Evolutionary conservation across 2,329 filamentous ascomycete species (phyloP), one percentile per base, ranked within the genome.

Genomic region (Xylaria sp.): DNA sequence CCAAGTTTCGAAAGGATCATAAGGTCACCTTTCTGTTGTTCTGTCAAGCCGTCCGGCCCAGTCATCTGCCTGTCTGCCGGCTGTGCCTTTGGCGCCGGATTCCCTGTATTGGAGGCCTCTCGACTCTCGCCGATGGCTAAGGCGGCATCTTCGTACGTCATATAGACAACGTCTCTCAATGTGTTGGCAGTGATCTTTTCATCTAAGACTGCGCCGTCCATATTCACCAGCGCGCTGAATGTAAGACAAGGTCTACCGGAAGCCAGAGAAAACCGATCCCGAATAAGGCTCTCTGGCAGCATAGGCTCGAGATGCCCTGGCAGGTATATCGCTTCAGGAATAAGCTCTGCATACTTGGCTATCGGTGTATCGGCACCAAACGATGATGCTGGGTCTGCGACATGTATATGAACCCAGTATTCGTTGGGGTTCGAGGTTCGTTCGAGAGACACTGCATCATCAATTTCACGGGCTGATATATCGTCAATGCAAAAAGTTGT

Each of bases 401-500:
- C 84, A 73, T 95, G 92, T 33, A 92, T 77, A 71, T 93, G 91
- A 31, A 94, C 79, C 92, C 92, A 95, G 70, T 85, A 87, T 67
- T 90, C 82, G 53, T 81, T 73, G 19, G 81, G 64, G 17, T 75
- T 78, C 3, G 80, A 76, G 1, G 88, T 84, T 47, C 76, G 74
- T 71, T 92, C 88, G 7, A 95, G 72, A 0, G 91, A 94, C 8
- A 96, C 77, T 1, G 89, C 92, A 72, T 96, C 92, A 68, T 96
- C 92, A 61, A 95, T 90, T 69, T 94, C 87, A 28, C 83, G 79
- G 0, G 92, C 90, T 37, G 77, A 78, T 19, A 82, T 80, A 28
- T 84, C 82, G 71, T 96, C 92, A 63, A 96, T 91, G 67, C 90
- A 92, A 72, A 88, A 94, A 1, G 91, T 84, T 0, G 82, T 84